Evolutionary conservation across 2,329 filamentous ascomycete genomes (phyloP).

Genomic region (Aspergillus phoenicis): DNA sequence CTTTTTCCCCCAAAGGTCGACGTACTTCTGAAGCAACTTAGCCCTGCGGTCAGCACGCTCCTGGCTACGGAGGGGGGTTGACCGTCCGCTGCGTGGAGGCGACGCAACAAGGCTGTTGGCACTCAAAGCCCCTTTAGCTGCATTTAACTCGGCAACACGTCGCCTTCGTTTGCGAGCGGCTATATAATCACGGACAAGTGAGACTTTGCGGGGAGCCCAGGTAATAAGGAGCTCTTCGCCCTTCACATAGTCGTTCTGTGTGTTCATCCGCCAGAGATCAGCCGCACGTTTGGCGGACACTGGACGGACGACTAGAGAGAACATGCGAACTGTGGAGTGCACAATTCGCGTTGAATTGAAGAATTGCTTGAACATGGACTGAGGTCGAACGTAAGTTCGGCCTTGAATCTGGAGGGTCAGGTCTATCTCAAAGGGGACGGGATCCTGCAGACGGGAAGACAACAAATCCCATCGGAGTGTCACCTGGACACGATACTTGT

Average conservation of each 20-base stretch:
- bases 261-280: constrained; percentile 96
- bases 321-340: constrained; percentile 82
- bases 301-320: constrained; percentile 82
- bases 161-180: constrained; percentile 70
- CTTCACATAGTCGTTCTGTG: constrained; percentile 91
- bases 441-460: constrained; percentile 80
- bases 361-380: constrained; percentile 82
- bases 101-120: constrained; percentile 42
- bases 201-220: constrained; percentile 89
- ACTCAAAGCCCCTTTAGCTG: constrained; percentile 51
- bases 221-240: constrained; percentile 83
- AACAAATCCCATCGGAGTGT: constrained; percentile 82
- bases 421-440: constrained; percentile 83
- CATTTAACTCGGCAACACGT: constrained; percentile 78
- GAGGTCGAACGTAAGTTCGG: constrained; percentile 79
- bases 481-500: constrained; percentile 89
- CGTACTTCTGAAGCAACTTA: constrained; percentile 45
- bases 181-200: constrained; percentile 86
- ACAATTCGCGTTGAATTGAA: constrained; percentile 85
- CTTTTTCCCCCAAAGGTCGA: constrained; percentile 47
- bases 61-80: constrained; percentile 39
- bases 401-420: constrained; percentile 81
- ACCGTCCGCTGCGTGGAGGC: constrained; percentile 37
- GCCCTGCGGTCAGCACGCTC: constrained; percentile 42
- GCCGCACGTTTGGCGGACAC: constrained; percentile 87